Conservation (phyloP, 169 alveolate genomes). For the Eimeria sp. region DNA sequence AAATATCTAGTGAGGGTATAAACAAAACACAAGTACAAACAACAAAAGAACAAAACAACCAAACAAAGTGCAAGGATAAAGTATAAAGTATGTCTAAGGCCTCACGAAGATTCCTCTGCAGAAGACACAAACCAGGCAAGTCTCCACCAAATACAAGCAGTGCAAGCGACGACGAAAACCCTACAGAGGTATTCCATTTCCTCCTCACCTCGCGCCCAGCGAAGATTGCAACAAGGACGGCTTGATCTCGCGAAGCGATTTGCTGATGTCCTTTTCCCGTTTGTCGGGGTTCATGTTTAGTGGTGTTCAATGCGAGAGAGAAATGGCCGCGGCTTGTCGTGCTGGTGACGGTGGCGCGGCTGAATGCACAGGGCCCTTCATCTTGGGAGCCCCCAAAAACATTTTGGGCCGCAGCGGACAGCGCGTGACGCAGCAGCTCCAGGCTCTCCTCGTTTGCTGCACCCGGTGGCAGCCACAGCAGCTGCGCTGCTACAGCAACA, state of each 20-base stretch:
- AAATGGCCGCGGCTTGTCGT: neutral
- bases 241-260: neutral
- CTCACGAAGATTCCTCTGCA: neutral
- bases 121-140: neutral
- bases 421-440: neutral
- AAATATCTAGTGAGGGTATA: neutral
- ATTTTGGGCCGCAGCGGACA: neutral
- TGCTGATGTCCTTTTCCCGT: neutral
- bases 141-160: neutral
- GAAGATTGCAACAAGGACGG: slow-evolving; percentile 33
- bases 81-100: neutral
- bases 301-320: neutral
- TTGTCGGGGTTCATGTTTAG: neutral
- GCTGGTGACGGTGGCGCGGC: slow-evolving; percentile 29
- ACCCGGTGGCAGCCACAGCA: slow-evolving; percentile 52
- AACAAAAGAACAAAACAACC: neutral
- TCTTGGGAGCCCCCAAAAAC: neutral
- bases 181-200: neutral
- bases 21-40: neutral
- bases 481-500: neutral
- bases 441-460: slow-evolving; percentile 16
- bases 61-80: neutral
- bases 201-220: slow-evolving; percentile 14
- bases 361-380: neutral
- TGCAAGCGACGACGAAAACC: too few species aligned